A percentile compares a stretch with the other conserved stretches of the same genome.
Evolutionary conservation across 2,329 filamentous ascomycete species (phyloP).

Genomic region (Colletotrichum musae): DNA sequence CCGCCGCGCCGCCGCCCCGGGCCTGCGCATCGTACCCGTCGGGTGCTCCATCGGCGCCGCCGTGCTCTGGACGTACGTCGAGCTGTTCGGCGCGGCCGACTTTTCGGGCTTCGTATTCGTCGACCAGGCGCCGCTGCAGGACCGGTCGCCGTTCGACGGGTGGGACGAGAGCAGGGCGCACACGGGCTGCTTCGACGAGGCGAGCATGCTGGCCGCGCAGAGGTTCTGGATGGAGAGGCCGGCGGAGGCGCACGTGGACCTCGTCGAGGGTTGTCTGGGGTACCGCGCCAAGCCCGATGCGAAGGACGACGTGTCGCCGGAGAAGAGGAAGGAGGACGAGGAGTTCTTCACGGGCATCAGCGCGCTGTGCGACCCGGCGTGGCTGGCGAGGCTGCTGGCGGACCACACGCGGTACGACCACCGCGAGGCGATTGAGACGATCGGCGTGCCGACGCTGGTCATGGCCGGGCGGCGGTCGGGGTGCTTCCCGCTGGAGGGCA

Average conservation of each 20-base stretch:
- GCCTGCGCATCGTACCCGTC: slow-evolving; percentile 49
- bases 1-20: slow-evolving; percentile 21
- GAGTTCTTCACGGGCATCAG: slow-evolving; percentile 54
- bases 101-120: slow-evolving; percentile 55
- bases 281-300: slow-evolving; percentile 49
- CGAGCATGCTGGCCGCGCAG: slow-evolving; percentile 51
- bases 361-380: slow-evolving; percentile 51
- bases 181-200: slow-evolving; percentile 55
- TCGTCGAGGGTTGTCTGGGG: slow-evolving; percentile 54
- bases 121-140: slow-evolving; percentile 58
- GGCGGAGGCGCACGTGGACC: slow-evolving; percentile 46
- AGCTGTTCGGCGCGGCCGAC: slow-evolving; percentile 52
- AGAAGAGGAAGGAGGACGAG: slow-evolving; percentile 48
- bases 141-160: slow-evolving; percentile 49
- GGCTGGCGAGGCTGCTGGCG: slow-evolving; percentile 55
- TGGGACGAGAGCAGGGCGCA: slow-evolving; percentile 53
- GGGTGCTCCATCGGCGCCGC: slow-evolving; percentile 59
- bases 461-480: slow-evolving; percentile 54
- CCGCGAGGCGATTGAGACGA: slow-evolving; percentile 55
- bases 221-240: slow-evolving; percentile 45
- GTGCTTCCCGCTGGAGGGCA: slow-evolving; percentile 56
- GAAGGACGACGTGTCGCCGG: slow-evolving; percentile 44
- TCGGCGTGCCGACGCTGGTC: slow-evolving; percentile 52
- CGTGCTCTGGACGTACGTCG: slow-evolving; percentile 57
- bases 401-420: slow-evolving; percentile 60